These are phyloP conservation scores for Ustilago curta DNA, from an alignment of 1,284 basidiomycete species.

Conservation along the genomic window DNA sequence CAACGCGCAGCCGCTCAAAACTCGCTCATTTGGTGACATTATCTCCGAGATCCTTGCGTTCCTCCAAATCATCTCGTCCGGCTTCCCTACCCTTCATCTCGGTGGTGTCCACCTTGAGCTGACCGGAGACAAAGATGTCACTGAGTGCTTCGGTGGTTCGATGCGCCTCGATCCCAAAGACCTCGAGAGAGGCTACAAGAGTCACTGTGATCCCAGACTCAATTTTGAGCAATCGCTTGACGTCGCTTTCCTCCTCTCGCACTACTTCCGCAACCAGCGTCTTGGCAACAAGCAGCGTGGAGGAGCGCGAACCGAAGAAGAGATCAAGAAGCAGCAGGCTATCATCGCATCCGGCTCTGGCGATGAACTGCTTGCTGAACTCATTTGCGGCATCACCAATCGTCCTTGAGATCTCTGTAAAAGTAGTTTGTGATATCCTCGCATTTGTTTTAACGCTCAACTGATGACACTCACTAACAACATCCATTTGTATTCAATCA, in stretches of 20 bases:
- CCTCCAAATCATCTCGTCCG: constrained; percentile 75
- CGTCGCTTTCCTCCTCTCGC: constrained; percentile 64
- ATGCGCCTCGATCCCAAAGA: constrained; percentile 74
- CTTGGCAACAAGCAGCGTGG: constrained; percentile 23
- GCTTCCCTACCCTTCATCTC: constrained; percentile 75
- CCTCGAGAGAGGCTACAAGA: constrained; percentile 72
- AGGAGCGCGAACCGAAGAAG: constrained; percentile 27
- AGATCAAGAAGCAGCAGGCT: constrained; percentile 47
- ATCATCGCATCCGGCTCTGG: constrained; percentile 47
- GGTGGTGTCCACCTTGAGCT: constrained; percentile 98
- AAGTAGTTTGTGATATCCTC: not conserved
- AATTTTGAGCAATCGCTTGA: constrained; percentile 74
- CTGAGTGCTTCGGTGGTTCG: constrained; percentile 74
- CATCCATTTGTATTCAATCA: not conserved
- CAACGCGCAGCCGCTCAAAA: constrained; percentile 70
- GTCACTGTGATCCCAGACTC: constrained; percentile 70
- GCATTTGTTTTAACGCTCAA: constrained; percentile 1
- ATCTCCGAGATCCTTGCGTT: constrained; percentile 86
- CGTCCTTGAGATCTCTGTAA: constrained; percentile 21
- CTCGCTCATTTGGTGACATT: constrained; percentile 89
- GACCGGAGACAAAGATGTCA: constrained; percentile 93
- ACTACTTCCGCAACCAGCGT: constrained; percentile 60
- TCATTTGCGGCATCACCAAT: constrained; percentile 48
- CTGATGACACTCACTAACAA: not conserved
- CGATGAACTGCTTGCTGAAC: constrained; percentile 45